Evolutionary conservation across 164 flowering plant genomes (phyloP).

Genomic region (Vitis amurensis): DNA sequence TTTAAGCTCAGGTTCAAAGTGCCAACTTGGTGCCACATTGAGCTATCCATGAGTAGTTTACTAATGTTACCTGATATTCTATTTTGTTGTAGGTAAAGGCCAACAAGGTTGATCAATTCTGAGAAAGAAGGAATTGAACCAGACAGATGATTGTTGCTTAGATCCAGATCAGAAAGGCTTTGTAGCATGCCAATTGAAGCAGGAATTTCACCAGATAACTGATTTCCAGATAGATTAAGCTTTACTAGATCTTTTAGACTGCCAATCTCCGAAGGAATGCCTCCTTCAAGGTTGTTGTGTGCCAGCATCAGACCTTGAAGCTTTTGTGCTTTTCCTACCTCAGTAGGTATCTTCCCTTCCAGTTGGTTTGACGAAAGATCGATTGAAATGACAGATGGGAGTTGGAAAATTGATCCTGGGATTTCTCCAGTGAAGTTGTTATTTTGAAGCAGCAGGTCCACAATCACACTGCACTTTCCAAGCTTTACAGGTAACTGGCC

Average conservation of each 20-base stretch:
- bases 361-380: conserved; percentile 13
- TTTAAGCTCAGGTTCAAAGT: conserved; percentile 14
- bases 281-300: conserved; percentile 10
- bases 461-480: conserved; percentile 11
- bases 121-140: conserved; percentile 12
- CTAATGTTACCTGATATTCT: conserved; percentile 11
- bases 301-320: conserved; percentile 15
- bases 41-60: conserved; percentile 5
- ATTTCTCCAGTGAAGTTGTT: conserved; percentile 8
- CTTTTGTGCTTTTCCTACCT: conserved; percentile 9
- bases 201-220: conserved; percentile 7
- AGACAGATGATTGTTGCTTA: conserved; percentile 12
- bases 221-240: conserved; percentile 15
- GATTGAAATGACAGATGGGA: conserved; percentile 9
- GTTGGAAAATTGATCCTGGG: conserved; percentile 12
- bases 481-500: conserved; percentile 14
- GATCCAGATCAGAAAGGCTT: conserved; percentile 20
- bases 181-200: conserved; percentile 11
- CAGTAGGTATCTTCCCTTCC: conserved; percentile 12
- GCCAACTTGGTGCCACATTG: conserved; percentile 12
- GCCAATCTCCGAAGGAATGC: conserved; percentile 14
- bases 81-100: conserved; percentile 15
- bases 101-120: conserved; percentile 10
- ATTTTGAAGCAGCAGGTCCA: conserved; percentile 12
- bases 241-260: conserved; percentile 16